These are phyloP conservation scores for Murraya koenigii DNA, from an alignment of 345 rosid genomes.

Conservation along the genomic window DNA sequence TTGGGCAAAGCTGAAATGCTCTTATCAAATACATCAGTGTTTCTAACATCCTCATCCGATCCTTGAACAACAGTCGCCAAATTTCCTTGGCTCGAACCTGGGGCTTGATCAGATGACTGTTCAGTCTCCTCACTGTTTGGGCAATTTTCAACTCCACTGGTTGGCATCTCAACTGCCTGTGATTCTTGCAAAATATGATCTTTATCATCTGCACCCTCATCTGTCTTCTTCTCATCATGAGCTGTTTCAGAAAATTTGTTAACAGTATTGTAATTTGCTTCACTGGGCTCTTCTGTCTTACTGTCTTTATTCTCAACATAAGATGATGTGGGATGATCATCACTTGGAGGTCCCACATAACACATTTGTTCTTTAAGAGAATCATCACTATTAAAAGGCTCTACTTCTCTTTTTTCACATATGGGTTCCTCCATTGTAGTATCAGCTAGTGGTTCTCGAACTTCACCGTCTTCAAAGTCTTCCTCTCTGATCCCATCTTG, in stretches of 20 bases:
- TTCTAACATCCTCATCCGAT: slow-evolving; percentile 30
- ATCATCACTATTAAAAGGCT: slow-evolving; percentile 19
- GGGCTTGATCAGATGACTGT: slow-evolving; percentile 28
- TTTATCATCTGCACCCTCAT: slow-evolving; percentile 17
- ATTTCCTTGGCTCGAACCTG: slow-evolving; percentile 33
- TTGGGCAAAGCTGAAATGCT: slow-evolving; percentile 32
- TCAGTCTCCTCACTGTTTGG: slow-evolving; percentile 26
- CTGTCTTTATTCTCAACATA: slow-evolving; percentile 27
- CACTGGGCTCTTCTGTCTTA: slow-evolving; percentile 27
- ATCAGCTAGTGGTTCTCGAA: slow-evolving; percentile 38
- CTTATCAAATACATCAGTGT: slow-evolving; percentile 34
- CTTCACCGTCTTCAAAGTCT: slow-evolving; percentile 63
- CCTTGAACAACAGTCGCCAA: slow-evolving; percentile 29
- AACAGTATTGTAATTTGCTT: slow-evolving; percentile 20
- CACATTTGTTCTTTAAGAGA: slow-evolving; percentile 23
- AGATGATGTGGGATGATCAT: slow-evolving; percentile 25
- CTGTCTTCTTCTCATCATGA: slow-evolving; percentile 19
- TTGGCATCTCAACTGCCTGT: slow-evolving; percentile 26
- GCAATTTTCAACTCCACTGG: slow-evolving; percentile 31
- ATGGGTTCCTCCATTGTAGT: slow-evolving; percentile 22
- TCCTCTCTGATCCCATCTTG: slow-evolving; percentile 37
- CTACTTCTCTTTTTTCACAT: slow-evolving; percentile 21
- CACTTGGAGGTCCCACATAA: slow-evolving; percentile 19
- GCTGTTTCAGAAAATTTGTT: slow-evolving; percentile 19
- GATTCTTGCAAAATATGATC: slow-evolving; percentile 29